Conservation (phyloP, 345 rosid genomes). For the Euphorbia peplus region DNA sequence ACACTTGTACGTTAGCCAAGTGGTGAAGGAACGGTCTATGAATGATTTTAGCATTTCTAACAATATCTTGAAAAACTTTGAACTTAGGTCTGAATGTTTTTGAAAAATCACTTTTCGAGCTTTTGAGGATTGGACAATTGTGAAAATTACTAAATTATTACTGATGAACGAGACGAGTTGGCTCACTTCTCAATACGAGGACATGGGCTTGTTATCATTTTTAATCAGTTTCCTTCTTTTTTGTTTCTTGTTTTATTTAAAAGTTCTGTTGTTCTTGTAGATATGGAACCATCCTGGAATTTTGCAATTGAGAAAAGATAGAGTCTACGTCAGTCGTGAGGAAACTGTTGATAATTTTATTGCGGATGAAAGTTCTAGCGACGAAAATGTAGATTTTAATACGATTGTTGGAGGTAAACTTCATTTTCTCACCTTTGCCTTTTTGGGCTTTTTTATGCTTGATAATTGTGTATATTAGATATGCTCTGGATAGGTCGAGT, state of each 20-base stretch:
- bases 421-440: slow-evolving; percentile 5
- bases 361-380: slow-evolving; percentile 90
- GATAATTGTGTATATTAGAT: background rate
- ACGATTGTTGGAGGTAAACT: slow-evolving; percentile 67
- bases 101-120: background rate
- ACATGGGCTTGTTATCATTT: background rate
- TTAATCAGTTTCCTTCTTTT: background rate
- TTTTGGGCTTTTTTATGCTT: background rate
- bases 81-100: background rate
- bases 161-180: background rate
- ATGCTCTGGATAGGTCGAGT: background rate
- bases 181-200: background rate
- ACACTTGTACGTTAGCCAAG: background rate
- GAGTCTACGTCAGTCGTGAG: slow-evolving; percentile 53
- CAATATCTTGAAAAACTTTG: background rate
- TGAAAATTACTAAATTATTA: background rate
- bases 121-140: background rate
- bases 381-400: slow-evolving; percentile 82
- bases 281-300: slow-evolving; percentile 99
- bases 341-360: slow-evolving; percentile 66
- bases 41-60: background rate
- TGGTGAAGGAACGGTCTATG: slow-evolving; percentile 1
- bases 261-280: slow-evolving; percentile 39
- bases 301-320: slow-evolving; percentile 81
- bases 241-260: slow-evolving; percentile 10